Evolutionary conservation across 176 grass and related monocot species (phyloP), one percentile per base, ranked within the genome.

Genomic region (Lolium perenne): DNA sequence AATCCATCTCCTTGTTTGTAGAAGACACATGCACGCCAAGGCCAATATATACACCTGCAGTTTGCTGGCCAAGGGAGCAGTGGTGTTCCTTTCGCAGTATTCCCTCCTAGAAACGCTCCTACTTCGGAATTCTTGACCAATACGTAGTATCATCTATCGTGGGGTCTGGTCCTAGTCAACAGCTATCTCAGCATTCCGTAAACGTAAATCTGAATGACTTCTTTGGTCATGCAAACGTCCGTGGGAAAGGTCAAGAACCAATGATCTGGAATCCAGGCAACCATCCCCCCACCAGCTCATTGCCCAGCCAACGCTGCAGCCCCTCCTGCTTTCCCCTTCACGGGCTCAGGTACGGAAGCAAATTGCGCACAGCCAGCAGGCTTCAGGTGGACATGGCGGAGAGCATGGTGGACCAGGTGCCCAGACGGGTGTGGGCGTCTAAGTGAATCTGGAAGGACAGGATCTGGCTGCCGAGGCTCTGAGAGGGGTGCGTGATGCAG

Each of bases 401-500:
- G 45, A 46, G 45, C 45, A 46, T 46, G 45, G 45, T 49, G 87
- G 59, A 72, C 47, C 89, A 61, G 89, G 80, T 0, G 8, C 79
- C 40, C 78, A 4, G 35, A 25, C 71, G 46, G 86, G 83, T 50
- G 50, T 75, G 10, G 83, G 76, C 48, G 50, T 89, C 56, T 73
- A 91, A 15, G 76, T 89, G 65, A 84, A 92, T 61, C 14, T 94
- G 75, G 16, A 53, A 22, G 87, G 60, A 51, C 79, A 71, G 0
- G 84, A 92, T 25, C 87, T 89, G 70, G 84, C 90, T 12, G 79
- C 84, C 0, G 89, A 91, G 65, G 81, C 88, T 75, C 73, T 92
- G 77, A 92, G 89, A 86, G 59, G 84, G 40, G 6, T 41, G 6
- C 5, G 54, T 94, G 80, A 94, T 94, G 92, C 83, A 94, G 86